Conservation (phyloP, 1,284 basidiomycete species). For the Leccinum griseonigrum region DNA sequence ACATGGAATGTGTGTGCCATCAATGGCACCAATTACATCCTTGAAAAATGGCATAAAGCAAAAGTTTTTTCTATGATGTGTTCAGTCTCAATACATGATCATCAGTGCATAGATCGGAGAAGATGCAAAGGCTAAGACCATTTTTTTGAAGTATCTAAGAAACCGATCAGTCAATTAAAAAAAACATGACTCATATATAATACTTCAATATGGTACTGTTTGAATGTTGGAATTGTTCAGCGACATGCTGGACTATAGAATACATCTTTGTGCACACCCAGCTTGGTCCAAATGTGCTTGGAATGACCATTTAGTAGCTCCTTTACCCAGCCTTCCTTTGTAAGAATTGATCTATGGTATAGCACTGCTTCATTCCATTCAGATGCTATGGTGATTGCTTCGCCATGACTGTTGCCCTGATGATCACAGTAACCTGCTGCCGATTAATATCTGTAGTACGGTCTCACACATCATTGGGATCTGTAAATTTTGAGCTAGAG, state of each 20-base stretch:
- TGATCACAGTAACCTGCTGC: no score
- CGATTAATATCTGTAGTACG: no score
- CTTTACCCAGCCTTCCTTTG: conserved; percentile 17
- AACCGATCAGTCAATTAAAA: no score
- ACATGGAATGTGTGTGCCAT: neutral
- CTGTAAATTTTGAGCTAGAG: no score
- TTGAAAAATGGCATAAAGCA: neutral
- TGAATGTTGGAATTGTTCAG: conserved; percentile 20
- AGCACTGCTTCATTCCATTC: neutral
- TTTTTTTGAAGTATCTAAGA: neutral
- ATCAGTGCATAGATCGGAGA: neutral
- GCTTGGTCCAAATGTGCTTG: conserved; percentile 12
- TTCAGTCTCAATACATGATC: neutral
- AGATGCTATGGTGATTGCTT: neutral
- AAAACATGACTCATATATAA: no score
- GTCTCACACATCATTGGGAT: no score
- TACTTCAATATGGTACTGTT: no score
- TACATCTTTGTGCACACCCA: conserved; percentile 11
- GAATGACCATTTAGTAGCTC: conserved; percentile 21
- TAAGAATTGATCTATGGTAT: conserved; percentile 18
- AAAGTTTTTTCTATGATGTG: neutral
- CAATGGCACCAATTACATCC: neutral
- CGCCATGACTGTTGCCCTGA: neutral
- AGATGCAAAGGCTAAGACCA: neutral
- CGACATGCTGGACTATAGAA: conserved; percentile 8